These are phyloP conservation scores for Beauveria rudraprayagi DNA, from an alignment of 2,329 filamentous ascomycete genomes.

Conservation along the genomic window DNA sequence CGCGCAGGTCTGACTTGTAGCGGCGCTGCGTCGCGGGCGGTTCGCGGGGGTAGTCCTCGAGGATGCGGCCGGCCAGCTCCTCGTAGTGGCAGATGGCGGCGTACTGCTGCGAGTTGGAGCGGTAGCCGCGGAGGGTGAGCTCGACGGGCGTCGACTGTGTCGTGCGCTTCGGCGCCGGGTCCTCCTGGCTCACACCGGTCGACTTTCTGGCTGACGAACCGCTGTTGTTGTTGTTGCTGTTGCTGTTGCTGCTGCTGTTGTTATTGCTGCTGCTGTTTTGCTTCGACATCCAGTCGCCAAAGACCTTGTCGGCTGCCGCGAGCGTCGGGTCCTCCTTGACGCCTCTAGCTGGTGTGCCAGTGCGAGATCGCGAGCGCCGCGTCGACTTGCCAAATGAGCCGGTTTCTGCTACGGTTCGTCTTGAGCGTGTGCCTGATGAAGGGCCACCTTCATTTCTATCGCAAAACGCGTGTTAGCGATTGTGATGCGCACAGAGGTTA, in stretches of 20 bases:
- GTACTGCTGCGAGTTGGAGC: constrained; percentile 59
- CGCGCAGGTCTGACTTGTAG: constrained; percentile 67
- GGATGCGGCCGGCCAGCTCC: constrained; percentile 74
- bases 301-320: constrained; percentile 53
- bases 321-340: constrained; percentile 52
- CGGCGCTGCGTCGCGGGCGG: constrained; percentile 63
- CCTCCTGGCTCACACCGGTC: constrained; percentile 27
- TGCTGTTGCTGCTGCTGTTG: constrained; percentile 10
- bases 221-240: constrained; percentile 20
- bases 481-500: constrained; percentile 4
- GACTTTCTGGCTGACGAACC: constrained; percentile 22
- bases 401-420: constrained; percentile 49
- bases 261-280: constrained; percentile 28
- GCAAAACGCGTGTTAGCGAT: not conserved
- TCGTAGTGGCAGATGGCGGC: constrained; percentile 86
- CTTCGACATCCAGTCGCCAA: constrained; percentile 48
- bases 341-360: constrained; percentile 46
- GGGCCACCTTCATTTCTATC: constrained; percentile 43
- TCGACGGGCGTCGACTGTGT: constrained; percentile 50
- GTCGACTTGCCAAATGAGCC: constrained; percentile 62
- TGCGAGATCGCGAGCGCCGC: constrained; percentile 53
- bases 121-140: constrained; percentile 78
- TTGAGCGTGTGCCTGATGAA: constrained; percentile 38
- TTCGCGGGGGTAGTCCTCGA: constrained; percentile 86
- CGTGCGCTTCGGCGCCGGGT: constrained; percentile 28